Percentiles rank a stretch among this genome's conserved stretches.
These are phyloP conservation scores for Fistulifera solaris DNA, from an alignment of 108 stramenopile genomes.

Conservation along the genomic window DNA sequence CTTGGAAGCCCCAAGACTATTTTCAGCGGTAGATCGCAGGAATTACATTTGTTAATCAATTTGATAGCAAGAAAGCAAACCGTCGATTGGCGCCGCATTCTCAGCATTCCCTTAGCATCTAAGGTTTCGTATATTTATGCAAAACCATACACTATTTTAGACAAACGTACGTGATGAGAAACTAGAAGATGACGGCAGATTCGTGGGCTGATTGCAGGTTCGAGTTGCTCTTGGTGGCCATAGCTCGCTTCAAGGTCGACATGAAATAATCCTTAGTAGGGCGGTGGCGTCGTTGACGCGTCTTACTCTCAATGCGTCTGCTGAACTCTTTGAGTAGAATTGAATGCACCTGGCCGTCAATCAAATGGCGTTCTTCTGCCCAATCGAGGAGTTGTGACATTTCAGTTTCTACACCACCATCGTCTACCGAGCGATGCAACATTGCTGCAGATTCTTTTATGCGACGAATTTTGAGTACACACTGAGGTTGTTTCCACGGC, in stretches of 20 bases:
- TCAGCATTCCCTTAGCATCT: too few relatives aligned
- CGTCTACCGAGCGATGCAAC: conserved; percentile 62
- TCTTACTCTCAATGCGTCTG: conserved; percentile 60
- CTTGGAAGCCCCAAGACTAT: too few relatives aligned
- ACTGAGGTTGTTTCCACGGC: conserved; percentile 69
- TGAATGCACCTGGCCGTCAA: conserved; percentile 46
- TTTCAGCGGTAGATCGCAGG: too few relatives aligned
- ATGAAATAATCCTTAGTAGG: conserved; percentile 18
- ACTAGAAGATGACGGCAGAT: too few relatives aligned
- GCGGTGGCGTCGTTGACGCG: conserved; percentile 27
- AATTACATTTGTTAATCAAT: too few relatives aligned
- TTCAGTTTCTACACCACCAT: conserved; percentile 75
- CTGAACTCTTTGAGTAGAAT: conserved; percentile 76
- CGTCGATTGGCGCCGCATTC: too few relatives aligned
- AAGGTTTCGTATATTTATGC: too few relatives aligned
- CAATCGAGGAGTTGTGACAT: conserved; percentile 65
- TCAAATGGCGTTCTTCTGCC: conserved; percentile 59
- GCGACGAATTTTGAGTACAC: conserved; percentile 42
- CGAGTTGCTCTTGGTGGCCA: background rate
- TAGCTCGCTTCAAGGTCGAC: conserved; percentile 23
- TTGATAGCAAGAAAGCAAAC: too few relatives aligned
- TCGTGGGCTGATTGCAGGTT: too few relatives aligned
- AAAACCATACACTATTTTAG: too few relatives aligned
- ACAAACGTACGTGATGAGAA: too few relatives aligned
- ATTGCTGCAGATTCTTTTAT: conserved; percentile 60